A percentile compares a stretch with the other conserved stretches of the same genome.
Evolutionary conservation across 495 filamentous ascomycete species (phyloP).

Genomic region (Trichoderma virens): DNA sequence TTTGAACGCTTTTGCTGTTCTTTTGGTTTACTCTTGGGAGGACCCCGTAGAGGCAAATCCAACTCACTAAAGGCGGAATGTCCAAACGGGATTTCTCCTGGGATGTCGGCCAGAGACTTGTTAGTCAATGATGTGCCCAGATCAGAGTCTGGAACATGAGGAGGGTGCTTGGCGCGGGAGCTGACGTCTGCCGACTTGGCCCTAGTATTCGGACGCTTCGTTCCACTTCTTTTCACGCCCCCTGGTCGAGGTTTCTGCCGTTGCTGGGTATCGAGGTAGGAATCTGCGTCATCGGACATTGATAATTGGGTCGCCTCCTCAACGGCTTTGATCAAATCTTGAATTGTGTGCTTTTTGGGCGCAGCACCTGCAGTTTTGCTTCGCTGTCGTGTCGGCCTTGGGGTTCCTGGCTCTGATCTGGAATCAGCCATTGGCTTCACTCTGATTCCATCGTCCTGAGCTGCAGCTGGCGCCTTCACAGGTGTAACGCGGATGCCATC

Average conservation of each 20-base stretch:
- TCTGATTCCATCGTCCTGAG: background rate
- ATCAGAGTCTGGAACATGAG: slow-evolving; percentile 20
- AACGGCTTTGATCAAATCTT: slow-evolving; percentile 1
- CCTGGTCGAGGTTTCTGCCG: background rate
- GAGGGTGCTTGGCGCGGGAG: slow-evolving; percentile 14
- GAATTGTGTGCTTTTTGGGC: background rate
- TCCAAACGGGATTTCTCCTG: slow-evolving; percentile 48
- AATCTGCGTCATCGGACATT: background rate
- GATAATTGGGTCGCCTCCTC: slow-evolving; percentile 1
- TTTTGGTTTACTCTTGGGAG: slow-evolving; percentile 28
- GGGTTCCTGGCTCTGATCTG: slow-evolving; percentile 16
- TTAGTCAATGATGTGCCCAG: slow-evolving; percentile 32
- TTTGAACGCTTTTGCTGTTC: slow-evolving; percentile 27
- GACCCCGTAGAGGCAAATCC: slow-evolving; percentile 40
- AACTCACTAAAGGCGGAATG: slow-evolving; percentile 52
- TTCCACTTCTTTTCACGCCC: background rate
- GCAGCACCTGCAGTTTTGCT: background rate
- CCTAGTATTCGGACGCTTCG: background rate
- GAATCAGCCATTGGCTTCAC: background rate
- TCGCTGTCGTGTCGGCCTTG: slow-evolving; percentile 15
- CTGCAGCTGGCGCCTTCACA: slow-evolving; percentile 1
- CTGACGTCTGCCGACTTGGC: background rate
- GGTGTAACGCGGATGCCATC: slow-evolving; percentile 4
- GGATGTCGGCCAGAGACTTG: slow-evolving; percentile 46
- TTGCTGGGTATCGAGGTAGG: background rate